phyloP scores from a whole-genome alignment of 2,329 filamentous ascomycete genomes.

The Botrytis aclada region DNA sequence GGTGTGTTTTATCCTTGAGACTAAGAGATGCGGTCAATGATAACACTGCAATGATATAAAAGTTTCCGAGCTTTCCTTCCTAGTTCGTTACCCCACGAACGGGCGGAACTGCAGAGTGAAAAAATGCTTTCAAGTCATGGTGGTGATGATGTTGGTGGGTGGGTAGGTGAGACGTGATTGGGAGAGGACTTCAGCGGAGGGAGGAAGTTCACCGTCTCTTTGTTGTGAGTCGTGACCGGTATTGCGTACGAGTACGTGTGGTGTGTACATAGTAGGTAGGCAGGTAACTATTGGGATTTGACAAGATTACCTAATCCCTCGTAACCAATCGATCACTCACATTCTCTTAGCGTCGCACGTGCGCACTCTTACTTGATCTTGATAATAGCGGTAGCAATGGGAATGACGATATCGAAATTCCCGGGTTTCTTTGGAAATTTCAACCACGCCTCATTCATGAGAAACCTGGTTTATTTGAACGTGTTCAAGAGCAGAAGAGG shows the following conservation, averaged over 20 bases:
- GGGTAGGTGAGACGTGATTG: too few relatives aligned
- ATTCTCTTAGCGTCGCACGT: background rate
- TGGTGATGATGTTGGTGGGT: background rate
- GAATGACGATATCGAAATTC: slow-evolving; percentile 10
- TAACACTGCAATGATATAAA: background rate
- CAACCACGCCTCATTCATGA: background rate
- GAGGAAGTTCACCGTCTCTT: background rate
- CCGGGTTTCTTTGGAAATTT: background rate
- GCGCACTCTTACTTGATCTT: background rate
- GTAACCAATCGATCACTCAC: background rate
- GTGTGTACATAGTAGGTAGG: too few relatives aligned
- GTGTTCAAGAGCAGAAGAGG: background rate
- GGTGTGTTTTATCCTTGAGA: background rate
- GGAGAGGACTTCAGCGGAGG: too few relatives aligned
- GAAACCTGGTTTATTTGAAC: background rate
- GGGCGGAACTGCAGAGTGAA: background rate
- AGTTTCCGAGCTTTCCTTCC: background rate
- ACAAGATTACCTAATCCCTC: background rate
- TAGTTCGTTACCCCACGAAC: background rate
- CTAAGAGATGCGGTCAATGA: background rate
- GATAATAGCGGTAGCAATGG: background rate
- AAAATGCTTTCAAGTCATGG: background rate
- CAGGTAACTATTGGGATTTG: too few relatives aligned
- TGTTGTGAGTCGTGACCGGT: too few relatives aligned
- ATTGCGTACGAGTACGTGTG: too few relatives aligned